Evolutionary conservation across 306 rosid species (phyloP), one percentile per base, ranked within the genome.

Genomic region (Rosa lucieae): DNA sequence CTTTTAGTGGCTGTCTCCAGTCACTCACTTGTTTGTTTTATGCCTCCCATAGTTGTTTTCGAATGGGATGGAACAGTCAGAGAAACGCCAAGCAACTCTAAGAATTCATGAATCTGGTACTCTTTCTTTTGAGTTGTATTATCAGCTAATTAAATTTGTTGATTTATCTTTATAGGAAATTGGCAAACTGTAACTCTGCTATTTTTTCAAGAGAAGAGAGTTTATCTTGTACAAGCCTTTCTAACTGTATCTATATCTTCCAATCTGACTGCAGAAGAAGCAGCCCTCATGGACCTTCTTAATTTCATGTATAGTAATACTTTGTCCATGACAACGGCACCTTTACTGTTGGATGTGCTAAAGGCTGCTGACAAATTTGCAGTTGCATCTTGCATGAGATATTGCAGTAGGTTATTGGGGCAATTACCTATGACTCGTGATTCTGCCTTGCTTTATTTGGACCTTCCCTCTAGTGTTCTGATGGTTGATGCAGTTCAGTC

Each of bases 351-450:
- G 83, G 89, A 89, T 67, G 86, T 87, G 55, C 75, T 89, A 52
- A 79, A 85, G 84, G 92, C 76, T 67, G 92, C 92, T 76, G 86
- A 85, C 83, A 87, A 85, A 72, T 89, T 78, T 80, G 88, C 83
- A 79, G 92, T 87, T 32, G 87, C 74, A 8, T 89, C 89, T 0
- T 89, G 92, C 81, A 77, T 87, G 81, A 87, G 84, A 70, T 81
- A 83, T 47, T 89, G 92, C 78, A 79, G 85, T 76, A 77, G 48
- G 62, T 55, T 75, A 49, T 75, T 87, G 85, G 82, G 51, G 49
- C 56, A 73, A 17, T 73, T 81, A 77, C 85, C 88, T 26, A 87
- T 89, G 92, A 85, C 86, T 79, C 47, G 73, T 2, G 85, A 89
- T 72, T 76, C 86, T 59, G 92, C 92, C 23, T 75, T 89, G 78